Base-by-base conservation (phyloP, 441 rosid genomes). In the Populus trichocarpa region DNA sequence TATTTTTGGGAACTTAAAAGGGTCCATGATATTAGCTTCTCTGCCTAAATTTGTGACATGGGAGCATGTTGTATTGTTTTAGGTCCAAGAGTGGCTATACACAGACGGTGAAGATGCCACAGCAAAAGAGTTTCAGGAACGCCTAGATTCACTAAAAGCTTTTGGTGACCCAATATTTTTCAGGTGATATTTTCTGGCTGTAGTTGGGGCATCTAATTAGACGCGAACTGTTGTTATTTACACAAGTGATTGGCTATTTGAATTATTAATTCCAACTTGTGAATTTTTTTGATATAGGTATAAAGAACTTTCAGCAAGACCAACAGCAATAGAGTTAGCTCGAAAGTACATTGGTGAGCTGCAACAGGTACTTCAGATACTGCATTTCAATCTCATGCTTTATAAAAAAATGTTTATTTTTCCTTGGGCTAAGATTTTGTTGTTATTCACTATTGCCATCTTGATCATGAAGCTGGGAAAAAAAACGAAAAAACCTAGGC, bases 71-170 rank as follows among this genome's bases (percentile, higher is more conserved):
- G 57, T 81, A 36, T 82, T 69, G 12, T 77, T 81, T 83, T 86
- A 93, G 99, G 98, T 86, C 79, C 98, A 96, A 88, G 98, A 96
- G 20, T 96, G 99, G 99, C 88, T 96, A 33, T 96, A 96, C 77
- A 93, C 89, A 78, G 99, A 96, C 28, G 99, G 98, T 11, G 99
- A 92, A 74, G 98, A 96, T 88, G 97, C 96, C 67, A 82, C 88
- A 42, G 98, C 96, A 30, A 75, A 84, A n/a, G 90, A 91, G 90
- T 96, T 92, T 77, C 87, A 90, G 83, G 87, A 89, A 36, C 88
- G 80, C 71, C 87, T 96, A 75, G 94, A 90, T 86, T 86, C 83
- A 28, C 83, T 96, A 77, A 92, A 91, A 86, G 87, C 92, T 68
- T 77, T 85, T 71, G 96, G 98, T 59, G 93, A 90, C 73, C 98